Base-by-base conservation (phyloP, 108 stramenopile species). In the Schizochytrium sp. region DNA sequence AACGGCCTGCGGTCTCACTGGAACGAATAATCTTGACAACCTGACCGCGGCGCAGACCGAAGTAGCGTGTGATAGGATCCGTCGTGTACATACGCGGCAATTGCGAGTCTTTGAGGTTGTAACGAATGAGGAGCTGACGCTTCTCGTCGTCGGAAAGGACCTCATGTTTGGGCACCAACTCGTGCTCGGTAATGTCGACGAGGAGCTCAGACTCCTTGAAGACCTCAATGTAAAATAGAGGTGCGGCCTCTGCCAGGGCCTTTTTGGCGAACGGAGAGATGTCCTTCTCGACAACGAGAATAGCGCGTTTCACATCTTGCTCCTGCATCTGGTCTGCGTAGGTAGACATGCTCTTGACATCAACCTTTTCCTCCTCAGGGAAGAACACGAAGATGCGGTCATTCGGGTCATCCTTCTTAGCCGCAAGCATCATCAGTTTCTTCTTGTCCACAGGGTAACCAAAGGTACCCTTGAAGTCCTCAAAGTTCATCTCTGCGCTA, bases 11-110 rank as follows among this genome's bases (percentile, higher is more conserved):
- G 45, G 99, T 99, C 89, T 99, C 99, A 55, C 95, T 96, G 10
- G 98, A 98, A 76, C 99, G 95, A 89, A 98, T 98, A 91, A 99
- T 99, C 90, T 99, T 99, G 50, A 99, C 98, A 17, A 99, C 98
- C 87, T 98, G 95, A 42, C 98, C 98, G 83, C 97, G 91, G 90
- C 95, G 96, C 97, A 99, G 95, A 53, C 99, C 99, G 91, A 96
- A 99, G 90, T 98, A 99, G 56, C 99, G 91, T 3, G 98, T 98
- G 8, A 99, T 96, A 28, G 99, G 99, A 92, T 99, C 99, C 69
- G 96, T 97, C 8, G 95, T 93, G 89, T 99, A 98, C 89, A 99
- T 99, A n/a, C 98, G 93, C 42, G 99, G 99, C 46, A 99, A 95
- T 93, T 99, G 98, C 8, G 94, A 96, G 59, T 98, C 98, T 90